phyloP scores from a whole-genome alignment of 495 filamentous ascomycete genomes.

The Tuber microsphaerosporum region DNA sequence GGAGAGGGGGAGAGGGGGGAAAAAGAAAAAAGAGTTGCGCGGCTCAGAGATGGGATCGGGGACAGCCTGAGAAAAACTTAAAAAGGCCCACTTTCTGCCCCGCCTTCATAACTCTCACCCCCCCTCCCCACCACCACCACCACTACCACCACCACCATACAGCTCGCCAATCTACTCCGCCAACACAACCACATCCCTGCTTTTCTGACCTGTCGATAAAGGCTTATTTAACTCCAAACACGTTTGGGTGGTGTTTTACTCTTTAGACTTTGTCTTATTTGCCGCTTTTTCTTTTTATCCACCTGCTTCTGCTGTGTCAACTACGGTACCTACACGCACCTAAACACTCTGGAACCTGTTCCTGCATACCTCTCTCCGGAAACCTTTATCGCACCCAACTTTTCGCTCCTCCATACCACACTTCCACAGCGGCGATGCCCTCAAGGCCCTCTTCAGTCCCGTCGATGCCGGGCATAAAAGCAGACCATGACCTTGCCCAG shows the following conservation, averaged over 20 bases:
- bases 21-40: background rate
- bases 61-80: background rate
- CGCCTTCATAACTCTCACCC: background rate
- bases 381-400: background rate
- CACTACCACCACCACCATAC: background rate
- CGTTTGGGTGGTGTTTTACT: background rate
- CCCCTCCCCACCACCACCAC: background rate
- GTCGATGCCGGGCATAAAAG: conserved; percentile 59
- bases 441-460: conserved; percentile 31
- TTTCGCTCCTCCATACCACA: background rate
- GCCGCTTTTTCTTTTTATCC: background rate
- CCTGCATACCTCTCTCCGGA: conserved; percentile 1
- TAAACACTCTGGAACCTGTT: background rate
- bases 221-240: background rate
- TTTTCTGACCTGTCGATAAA: conserved; percentile 5
- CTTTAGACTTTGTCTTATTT: background rate
- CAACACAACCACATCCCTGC: background rate
- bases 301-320: background rate
- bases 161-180: background rate
- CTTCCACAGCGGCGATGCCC: conserved; percentile 10
- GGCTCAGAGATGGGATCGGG: background rate
- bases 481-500: conserved; percentile 52
- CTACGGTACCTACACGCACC: background rate
- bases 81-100: background rate
- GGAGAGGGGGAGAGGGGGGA: background rate